Conservation (phyloP, 2,329 filamentous ascomycete genomes). For the Epichloe coenophiala region DNA sequence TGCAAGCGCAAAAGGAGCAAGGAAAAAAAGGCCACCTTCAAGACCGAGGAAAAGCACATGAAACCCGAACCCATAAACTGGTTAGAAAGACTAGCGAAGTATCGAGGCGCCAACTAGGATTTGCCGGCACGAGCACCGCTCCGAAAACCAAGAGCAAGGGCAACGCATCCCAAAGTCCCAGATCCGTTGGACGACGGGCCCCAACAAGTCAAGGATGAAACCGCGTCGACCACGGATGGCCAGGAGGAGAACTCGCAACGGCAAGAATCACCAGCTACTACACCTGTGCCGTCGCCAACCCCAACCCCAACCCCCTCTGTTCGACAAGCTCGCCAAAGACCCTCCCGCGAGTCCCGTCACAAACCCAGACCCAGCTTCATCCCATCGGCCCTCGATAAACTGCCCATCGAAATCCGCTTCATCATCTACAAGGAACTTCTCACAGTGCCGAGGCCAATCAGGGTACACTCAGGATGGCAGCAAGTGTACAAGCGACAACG, state of each 20-base stretch:
- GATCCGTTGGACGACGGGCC: background rate
- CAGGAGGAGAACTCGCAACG: background rate
- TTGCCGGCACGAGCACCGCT: background rate
- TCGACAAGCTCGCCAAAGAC: background rate
- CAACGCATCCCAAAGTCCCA: background rate
- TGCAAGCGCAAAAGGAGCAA: background rate
- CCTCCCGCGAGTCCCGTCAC: background rate
- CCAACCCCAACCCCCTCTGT: background rate
- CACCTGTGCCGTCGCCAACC: background rate
- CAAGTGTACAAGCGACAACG: constrained; percentile 17
- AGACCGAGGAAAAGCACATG: background rate
- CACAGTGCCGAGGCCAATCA: constrained; percentile 17
- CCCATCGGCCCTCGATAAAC: constrained; percentile 1
- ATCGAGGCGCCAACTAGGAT: background rate
- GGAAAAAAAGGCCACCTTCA: background rate
- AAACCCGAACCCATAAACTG: background rate
- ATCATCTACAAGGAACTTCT: constrained; percentile 20
- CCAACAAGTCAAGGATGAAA: background rate
- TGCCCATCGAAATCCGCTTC: constrained; percentile 18
- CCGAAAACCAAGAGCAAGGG: background rate
- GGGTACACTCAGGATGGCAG: constrained; percentile 21
- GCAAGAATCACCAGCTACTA: background rate
- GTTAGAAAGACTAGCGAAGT: background rate
- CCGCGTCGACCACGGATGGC: background rate
- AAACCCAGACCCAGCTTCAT: background rate